These are phyloP conservation scores for Flaveria bidentis DNA, from an alignment of 129 eudicot species.

Conservation along the genomic window DNA sequence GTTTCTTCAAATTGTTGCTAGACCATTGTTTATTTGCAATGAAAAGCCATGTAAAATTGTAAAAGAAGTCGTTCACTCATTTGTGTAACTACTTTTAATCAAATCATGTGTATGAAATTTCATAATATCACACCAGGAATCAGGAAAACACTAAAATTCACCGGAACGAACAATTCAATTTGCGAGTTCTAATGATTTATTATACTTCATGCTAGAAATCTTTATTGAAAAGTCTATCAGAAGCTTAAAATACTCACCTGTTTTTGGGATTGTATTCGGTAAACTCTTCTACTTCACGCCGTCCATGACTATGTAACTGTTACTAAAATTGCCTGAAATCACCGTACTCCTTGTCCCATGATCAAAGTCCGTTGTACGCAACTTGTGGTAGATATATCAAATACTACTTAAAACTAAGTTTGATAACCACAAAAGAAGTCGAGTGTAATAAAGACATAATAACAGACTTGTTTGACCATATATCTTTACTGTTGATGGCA, in stretches of 20 bases:
- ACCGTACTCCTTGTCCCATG: too few species aligned
- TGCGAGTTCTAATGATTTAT: neutral
- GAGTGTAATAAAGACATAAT: constrained; percentile 37
- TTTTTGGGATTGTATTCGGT: too few species aligned
- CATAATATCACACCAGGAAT: too few species aligned
- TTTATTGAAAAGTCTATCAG: constrained; percentile 50
- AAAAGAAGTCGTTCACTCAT: too few species aligned
- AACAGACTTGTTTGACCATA: constrained; percentile 57
- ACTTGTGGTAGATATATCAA: constrained; percentile 53
- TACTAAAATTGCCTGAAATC: too few species aligned
- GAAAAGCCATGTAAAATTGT: too few species aligned
- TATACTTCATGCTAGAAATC: constrained; percentile 34
- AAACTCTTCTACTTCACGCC: too few species aligned
- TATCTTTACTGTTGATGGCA: constrained; percentile 75
- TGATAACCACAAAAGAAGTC: constrained; percentile 54
- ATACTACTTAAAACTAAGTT: constrained; percentile 70
- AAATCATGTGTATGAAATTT: too few species aligned
- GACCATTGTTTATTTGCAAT: neutral
- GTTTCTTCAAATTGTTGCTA: neutral
- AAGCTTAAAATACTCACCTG: constrained; percentile 5
- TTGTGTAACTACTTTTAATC: too few species aligned
- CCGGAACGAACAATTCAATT: too few species aligned
- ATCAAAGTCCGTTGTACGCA: neutral
- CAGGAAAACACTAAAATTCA: too few species aligned
- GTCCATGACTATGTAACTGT: too few species aligned